Conservation (phyloP, 164 flowering plant genomes). For the Tetrastigma voinierianum region DNA sequence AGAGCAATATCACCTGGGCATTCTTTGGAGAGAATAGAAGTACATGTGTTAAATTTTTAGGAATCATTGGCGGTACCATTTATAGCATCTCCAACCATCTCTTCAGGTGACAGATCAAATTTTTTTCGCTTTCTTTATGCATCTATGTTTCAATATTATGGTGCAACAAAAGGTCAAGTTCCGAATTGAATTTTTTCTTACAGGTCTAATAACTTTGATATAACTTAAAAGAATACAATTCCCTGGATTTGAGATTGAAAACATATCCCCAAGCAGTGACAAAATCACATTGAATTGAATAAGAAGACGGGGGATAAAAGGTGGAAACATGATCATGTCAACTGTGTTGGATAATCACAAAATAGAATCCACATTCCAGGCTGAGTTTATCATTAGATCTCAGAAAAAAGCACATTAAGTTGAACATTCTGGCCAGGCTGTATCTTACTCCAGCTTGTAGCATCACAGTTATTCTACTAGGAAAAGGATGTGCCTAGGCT, state of each 20-base stretch:
- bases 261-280: neutral
- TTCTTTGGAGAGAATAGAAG: neutral
- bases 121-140: neutral
- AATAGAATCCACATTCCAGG: neutral
- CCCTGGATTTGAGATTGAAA: neutral
- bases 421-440: neutral
- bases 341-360: neutral
- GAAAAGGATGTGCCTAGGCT: neutral
- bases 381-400: neutral
- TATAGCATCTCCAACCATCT: neutral
- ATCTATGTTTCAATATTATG: neutral
- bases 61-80: neutral
- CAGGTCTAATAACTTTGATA: too few species aligned
- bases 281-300: neutral
- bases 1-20: neutral
- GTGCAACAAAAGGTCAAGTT: too few species aligned
- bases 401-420: neutral
- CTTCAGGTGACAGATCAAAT: neutral
- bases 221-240: too few species aligned
- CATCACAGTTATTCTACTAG: neutral
- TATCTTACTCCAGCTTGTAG: neutral
- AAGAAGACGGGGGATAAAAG: neutral
- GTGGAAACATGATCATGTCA: neutral
- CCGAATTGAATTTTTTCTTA: too few species aligned
- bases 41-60: neutral